These are phyloP conservation scores for Chaetomium strumarium DNA, from an alignment of 2,329 filamentous ascomycete genomes.

Conservation along the genomic window DNA sequence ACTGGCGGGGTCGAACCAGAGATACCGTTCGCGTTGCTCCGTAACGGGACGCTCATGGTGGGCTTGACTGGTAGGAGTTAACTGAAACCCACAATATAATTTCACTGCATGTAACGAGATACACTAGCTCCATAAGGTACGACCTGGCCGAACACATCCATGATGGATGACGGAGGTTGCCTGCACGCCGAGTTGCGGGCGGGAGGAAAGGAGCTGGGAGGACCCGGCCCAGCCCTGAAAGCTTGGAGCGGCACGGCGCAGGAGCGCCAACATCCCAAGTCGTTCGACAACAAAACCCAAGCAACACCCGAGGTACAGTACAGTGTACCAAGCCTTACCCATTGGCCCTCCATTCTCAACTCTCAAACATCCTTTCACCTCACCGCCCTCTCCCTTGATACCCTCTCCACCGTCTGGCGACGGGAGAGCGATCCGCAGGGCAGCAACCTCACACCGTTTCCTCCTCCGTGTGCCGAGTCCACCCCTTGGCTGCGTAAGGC, in stretches of 20 bases:
- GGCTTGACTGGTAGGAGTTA: too few species aligned
- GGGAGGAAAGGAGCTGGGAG: conserved; percentile 1
- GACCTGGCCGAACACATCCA: conserved; percentile 3
- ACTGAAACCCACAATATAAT: conserved; percentile 10
- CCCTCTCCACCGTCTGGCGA: conserved; percentile 8
- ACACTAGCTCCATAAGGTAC: too few species aligned
- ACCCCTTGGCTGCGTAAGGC: conserved; percentile 6
- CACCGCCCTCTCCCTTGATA: conserved; percentile 14
- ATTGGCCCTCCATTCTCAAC: conserved; percentile 11
- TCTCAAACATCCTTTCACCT: conserved; percentile 11
- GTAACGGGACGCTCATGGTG: conserved; percentile 10
- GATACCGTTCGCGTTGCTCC: neutral
- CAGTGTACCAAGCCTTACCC: neutral
- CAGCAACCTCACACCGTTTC: conserved; percentile 3
- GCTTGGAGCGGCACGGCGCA: neutral
- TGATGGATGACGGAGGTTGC: neutral
- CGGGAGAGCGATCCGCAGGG: conserved; percentile 11
- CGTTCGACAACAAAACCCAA: conserved; percentile 6
- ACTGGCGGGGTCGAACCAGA: too few species aligned
- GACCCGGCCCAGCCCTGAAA: neutral
- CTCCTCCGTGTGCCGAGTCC: conserved; percentile 12
- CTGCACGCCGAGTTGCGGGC: neutral
- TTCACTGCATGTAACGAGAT: conserved; percentile 17
- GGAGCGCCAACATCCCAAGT: conserved; percentile 4
- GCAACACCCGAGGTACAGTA: too few species aligned